phyloP scores from a whole-genome alignment of 2,329 filamentous ascomycete species.

The Parastagonospora avenae region DNA sequence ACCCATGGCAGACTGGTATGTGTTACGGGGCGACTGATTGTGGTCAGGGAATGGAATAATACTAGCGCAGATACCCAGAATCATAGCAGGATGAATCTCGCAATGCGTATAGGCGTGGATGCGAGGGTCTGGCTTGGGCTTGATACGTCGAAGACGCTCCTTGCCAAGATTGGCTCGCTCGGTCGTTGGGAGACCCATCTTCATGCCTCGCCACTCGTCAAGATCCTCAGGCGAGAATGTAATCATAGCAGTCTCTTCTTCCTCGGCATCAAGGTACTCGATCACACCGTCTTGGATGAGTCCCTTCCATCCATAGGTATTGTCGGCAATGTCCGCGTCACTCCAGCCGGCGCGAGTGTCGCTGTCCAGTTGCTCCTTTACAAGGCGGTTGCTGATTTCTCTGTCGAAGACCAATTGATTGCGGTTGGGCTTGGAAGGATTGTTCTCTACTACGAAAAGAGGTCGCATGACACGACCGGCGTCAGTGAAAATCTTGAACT shows the following conservation, averaged over 20 bases:
- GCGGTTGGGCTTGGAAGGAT: slow-evolving; percentile 72
- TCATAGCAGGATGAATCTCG: slow-evolving; percentile 99
- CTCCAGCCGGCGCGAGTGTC: slow-evolving; percentile 60
- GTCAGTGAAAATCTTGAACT: slow-evolving; percentile 99
- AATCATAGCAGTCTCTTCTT: slow-evolving; percentile 99
- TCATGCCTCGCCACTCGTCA: slow-evolving; percentile 60
- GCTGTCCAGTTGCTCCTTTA: slow-evolving; percentile 71
- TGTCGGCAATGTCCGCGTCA: slow-evolving; percentile 62
- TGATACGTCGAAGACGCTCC: slow-evolving; percentile 84
- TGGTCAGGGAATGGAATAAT: slow-evolving; percentile 99
- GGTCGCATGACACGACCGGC: slow-evolving; percentile 94
- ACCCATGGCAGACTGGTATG: slow-evolving; percentile 99
- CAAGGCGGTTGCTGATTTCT: slow-evolving; percentile 77
- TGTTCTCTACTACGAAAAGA: slow-evolving; percentile 90
- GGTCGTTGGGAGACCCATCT: slow-evolving; percentile 48
- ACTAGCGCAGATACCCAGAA: slow-evolving; percentile 95
- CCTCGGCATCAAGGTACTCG: slow-evolving; percentile 96
- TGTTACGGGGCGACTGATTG: slow-evolving; percentile 98
- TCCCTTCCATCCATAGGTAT: slow-evolving; percentile 85
- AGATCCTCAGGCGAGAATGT: slow-evolving; percentile 98
- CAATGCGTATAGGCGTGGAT: slow-evolving; percentile 97
- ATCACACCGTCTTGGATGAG: slow-evolving; percentile 84
- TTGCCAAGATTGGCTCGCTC: slow-evolving; percentile 61
- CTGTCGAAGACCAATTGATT: slow-evolving; percentile 80
- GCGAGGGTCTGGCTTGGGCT: slow-evolving; percentile 82